These are phyloP conservation scores for Desmodesmus armatus DNA, from an alignment of 139 green algal genomes.

Conservation along the genomic window DNA sequence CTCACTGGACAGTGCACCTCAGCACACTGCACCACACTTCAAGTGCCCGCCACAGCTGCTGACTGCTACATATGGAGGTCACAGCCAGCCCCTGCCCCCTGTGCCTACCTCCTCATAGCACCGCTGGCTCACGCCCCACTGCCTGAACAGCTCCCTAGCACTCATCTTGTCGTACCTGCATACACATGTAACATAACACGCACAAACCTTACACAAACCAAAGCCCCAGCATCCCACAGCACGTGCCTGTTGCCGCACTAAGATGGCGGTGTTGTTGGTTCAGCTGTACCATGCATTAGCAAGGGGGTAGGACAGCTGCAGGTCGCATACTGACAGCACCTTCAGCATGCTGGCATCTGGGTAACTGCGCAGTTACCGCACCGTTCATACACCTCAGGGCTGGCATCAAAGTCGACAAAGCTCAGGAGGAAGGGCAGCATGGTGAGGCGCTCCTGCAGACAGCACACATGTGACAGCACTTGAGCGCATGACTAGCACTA, in stretches of 20 bases:
- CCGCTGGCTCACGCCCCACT: constrained; percentile 57
- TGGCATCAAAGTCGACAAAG: constrained; percentile 78
- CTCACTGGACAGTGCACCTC: no score
- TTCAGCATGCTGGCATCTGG: not conserved
- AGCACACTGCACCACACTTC: no score
- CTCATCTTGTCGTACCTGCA: constrained; percentile 85
- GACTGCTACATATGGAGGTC: no score
- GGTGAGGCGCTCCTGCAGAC: constrained; percentile 75
- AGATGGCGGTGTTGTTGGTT: no score
- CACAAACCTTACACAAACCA: not conserved
- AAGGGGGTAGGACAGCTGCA: no score
- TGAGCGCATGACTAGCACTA: not conserved
- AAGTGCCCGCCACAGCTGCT: no score
- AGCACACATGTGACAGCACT: constrained; percentile 42
- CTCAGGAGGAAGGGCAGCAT: constrained; percentile 88
- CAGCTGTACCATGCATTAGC: no score
- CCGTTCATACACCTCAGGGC: constrained; percentile 65
- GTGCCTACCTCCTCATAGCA: constrained; percentile 59
- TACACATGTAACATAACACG: not conserved
- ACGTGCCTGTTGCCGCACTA: not conserved
- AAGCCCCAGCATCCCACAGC: no score
- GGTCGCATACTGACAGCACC: not conserved
- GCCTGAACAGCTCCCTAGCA: constrained; percentile 82
- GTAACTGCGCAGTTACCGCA: not conserved
- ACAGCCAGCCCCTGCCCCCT: no score